These are phyloP conservation scores for Eutrema yunnanense DNA, from an alignment of 345 rosid species.

Conservation along the genomic window DNA sequence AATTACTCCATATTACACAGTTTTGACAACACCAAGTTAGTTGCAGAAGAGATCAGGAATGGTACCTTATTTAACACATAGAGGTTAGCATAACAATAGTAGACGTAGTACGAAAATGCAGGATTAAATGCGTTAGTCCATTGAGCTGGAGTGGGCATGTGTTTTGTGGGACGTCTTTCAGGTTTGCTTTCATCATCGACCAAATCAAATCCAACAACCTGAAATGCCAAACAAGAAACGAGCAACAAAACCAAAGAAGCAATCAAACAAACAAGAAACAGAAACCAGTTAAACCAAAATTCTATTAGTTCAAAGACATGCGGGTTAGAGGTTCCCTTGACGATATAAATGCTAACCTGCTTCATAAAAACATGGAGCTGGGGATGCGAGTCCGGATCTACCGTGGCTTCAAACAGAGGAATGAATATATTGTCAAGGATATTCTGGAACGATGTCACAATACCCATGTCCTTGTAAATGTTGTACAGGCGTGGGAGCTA, in stretches of 20 bases:
- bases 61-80: slow-evolving; percentile 88
- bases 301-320: background rate
- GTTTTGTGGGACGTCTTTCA: slow-evolving; percentile 99
- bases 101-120: slow-evolving; percentile 87
- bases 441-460: slow-evolving; percentile 97
- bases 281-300: background rate
- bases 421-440: slow-evolving; percentile 96
- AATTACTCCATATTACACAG: background rate
- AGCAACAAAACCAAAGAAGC: background rate
- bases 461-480: slow-evolving; percentile 98
- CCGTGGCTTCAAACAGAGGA: slow-evolving; percentile 94
- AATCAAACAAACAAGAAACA: background rate
- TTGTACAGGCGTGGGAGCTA: slow-evolving; percentile 98
- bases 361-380: slow-evolving; percentile 95
- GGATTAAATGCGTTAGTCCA: slow-evolving; percentile 99
- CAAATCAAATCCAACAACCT: slow-evolving; percentile 98
- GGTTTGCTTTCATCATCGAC: slow-evolving; percentile 99
- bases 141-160: slow-evolving; percentile 99
- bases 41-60: background rate
- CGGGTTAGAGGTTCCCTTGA: background rate
- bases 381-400: slow-evolving; percentile 99
- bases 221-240: slow-evolving; percentile 21
- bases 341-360: slow-evolving; percentile 49
- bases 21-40: slow-evolving; percentile 1
- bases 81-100: slow-evolving; percentile 95